Conservation (phyloP, 176 grass and related monocot genomes). For the Saccharum spontaneum region DNA sequence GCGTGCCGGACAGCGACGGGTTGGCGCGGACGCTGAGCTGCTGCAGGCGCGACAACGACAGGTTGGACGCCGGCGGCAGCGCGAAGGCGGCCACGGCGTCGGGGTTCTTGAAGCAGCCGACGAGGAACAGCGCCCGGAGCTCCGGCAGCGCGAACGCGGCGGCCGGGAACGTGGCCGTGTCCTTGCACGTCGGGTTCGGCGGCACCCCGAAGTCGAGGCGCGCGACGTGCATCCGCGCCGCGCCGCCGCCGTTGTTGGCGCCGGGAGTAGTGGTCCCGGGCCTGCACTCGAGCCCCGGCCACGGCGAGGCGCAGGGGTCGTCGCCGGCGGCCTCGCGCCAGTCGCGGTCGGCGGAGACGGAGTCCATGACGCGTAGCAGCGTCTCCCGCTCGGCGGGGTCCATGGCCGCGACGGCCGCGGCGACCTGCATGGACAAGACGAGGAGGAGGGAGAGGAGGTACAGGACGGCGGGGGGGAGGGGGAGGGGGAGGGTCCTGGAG, state of each 20-base stretch:
- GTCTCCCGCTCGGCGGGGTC: constrained; percentile 65
- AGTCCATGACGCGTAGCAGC: constrained; percentile 78
- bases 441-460: constrained; percentile 11
- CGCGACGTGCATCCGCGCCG: constrained; percentile 53
- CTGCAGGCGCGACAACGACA: constrained; percentile 55
- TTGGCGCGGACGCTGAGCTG: constrained; percentile 81
- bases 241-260: neutral
- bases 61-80: constrained; percentile 50
- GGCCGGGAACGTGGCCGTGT: constrained; percentile 53
- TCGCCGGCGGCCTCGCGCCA: constrained; percentile 63
- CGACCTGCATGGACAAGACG: constrained; percentile 17
- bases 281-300: constrained; percentile 96
- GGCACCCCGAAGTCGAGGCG: constrained; percentile 80
- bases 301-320: constrained; percentile 74
- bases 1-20: constrained; percentile 66
- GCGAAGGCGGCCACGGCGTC: constrained; percentile 43
- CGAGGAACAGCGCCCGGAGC: constrained; percentile 73
- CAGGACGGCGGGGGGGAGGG: neutral
- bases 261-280: neutral
- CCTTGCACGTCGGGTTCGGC: constrained; percentile 73
- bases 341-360: constrained; percentile 86
- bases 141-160: constrained; percentile 60
- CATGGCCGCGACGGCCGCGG: constrained; percentile 44
- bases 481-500: neutral
- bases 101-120: constrained; percentile 67